Evolutionary conservation across 495 filamentous ascomycete species (phyloP), one percentile per base, ranked within the genome.

Genomic region (Daldinia concentrica): DNA sequence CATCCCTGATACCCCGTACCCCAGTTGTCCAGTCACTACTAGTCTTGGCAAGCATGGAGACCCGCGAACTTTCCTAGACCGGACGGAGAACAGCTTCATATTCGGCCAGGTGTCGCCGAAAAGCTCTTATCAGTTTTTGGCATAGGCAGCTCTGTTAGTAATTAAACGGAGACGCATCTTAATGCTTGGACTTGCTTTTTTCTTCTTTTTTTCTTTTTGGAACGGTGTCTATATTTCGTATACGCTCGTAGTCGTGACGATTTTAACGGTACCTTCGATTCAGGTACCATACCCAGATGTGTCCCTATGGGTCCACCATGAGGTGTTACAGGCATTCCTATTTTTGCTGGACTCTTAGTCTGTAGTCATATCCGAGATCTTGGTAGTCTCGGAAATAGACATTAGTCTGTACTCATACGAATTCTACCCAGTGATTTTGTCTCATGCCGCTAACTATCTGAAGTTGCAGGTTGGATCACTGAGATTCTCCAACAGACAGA

Each of bases 51-150:
- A 59, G 58, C 58, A 73, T 69, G 62, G 71, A 62, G 71, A 37
- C 51, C 66, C 71, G 62, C 71, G 51, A 69, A 51, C 57, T 66
- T 73, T 62, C 71, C 62, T 52, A 58, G 68, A 58, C 32, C 56
- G 51, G 62, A n/a, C 34, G 58, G 66, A 63, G 62, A 62, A 58
- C 34, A 69, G 52, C 66, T 65, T 73, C 66, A 62, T 62, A 39
- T 69, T 68, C 66, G 71, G 66, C 58, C 63, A 73, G 58, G 51
- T 69, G 62, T 66, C 66, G 66, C 66, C 71, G 71, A 69, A 51
- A 45, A 43, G 36, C 32, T 62, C 45, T 60, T 60, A 48, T 65
- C 55, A 60, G 55, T 61, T 68, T 66, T 61, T 56, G 58, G 52
- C 54, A 66, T 45, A 54, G 26, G 52, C 34, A 27, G 52, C 45